Evolutionary conservation across 345 rosid species (phyloP), one percentile per base, ranked within the genome.

Genomic region (Eucalyptus curtisii): DNA sequence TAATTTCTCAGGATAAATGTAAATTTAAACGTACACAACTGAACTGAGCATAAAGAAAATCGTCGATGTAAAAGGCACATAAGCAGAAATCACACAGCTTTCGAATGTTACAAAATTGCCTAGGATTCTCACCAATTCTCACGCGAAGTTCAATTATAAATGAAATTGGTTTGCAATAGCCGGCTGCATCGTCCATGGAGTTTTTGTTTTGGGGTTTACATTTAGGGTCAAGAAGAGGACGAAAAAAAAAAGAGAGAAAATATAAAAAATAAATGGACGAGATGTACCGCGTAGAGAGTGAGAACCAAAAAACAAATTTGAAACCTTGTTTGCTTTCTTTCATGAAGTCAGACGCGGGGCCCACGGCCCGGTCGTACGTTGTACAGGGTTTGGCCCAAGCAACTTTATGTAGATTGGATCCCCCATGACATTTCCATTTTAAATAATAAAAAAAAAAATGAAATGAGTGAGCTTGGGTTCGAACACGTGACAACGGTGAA

Each of bases 51-150:
- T 33, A 9, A 68, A 33, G 25, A 7, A 17, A 68, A 17, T 33
- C 0, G 7, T 33, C 0, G 0, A 3, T 17, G 7, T 40, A 17
- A 68, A 9, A 9, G 4, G 4, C 24, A 33, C 1, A 68, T 2
- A 9, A 68, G 25, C 1, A 68, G 7, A 68, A 17, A 68, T 5
- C 25, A 33, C 44, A 17, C 2, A 33, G 13, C 10, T 33, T 33
- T 68, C 24, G 33, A 4, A 33, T 68, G 24, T 16, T 68, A 68
- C 44, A 5, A 68, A 68, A 33, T 68, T 68, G 44, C 81, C 44
- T 5, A 33, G 25, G 7, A 68, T 68, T 68, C 40, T 68, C 81
- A 33, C 13, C 61, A 33, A 40, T 68, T 68, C 44, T 33, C 44
- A 68, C 2, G 2, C 2, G 0, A 68, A 33, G 6, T 68, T 68